These are phyloP conservation scores for Scheffersomyces segobiensis DNA, from an alignment of 1,139 yeast species.

Conservation along the genomic window DNA sequence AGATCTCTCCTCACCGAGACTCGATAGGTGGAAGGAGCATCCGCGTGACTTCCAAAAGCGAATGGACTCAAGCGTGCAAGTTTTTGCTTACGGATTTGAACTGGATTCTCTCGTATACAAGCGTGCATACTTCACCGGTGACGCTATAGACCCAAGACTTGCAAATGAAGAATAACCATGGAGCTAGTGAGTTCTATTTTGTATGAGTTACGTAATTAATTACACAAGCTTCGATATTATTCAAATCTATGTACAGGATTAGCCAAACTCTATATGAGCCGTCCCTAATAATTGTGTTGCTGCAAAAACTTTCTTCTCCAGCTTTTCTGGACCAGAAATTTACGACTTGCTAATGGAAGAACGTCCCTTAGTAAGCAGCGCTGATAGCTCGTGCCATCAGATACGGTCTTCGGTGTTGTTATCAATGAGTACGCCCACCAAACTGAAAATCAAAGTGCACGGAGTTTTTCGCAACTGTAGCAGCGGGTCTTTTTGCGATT, in stretches of 20 bases:
- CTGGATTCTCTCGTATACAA: conserved; percentile 52
- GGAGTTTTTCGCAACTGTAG: background rate
- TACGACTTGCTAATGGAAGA: background rate
- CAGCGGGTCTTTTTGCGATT: background rate
- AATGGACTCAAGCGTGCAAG: conserved; percentile 92
- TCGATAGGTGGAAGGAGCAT: conserved; percentile 79
- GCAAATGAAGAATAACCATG: background rate
- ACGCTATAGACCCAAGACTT: background rate
- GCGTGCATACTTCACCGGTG: conserved; percentile 25
- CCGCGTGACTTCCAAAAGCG: conserved; percentile 68
- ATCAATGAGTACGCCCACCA: background rate
- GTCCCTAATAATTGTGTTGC: background rate
- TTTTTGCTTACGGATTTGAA: conserved; percentile 70
- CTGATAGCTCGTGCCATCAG: background rate
- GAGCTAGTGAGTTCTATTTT: background rate
- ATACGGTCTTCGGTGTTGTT: background rate
- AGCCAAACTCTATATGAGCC: background rate
- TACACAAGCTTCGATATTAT: background rate
- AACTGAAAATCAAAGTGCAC: background rate
- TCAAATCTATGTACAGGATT: background rate
- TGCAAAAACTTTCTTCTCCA: background rate
- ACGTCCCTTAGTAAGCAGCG: background rate
- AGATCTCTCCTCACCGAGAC: conserved; percentile 46
- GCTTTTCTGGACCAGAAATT: background rate
- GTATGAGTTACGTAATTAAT: background rate